These are phyloP conservation scores for Geotrichum restrictum DNA, from an alignment of 1,139 yeast species.

Conservation along the genomic window DNA sequence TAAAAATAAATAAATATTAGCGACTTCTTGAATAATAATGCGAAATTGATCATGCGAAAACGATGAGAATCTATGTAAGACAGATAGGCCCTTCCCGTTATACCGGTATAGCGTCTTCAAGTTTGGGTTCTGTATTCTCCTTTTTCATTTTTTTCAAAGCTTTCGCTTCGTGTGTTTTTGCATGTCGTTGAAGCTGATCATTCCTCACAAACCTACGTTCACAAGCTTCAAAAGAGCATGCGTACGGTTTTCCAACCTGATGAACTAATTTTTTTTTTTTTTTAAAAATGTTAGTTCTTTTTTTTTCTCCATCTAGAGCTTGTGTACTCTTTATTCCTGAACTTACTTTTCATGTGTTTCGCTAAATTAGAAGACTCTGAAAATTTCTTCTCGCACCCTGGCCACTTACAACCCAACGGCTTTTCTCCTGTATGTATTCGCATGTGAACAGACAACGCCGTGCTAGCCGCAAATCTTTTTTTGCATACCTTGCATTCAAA, in stretches of 20 bases:
- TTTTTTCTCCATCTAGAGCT: too few species aligned
- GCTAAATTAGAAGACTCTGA: conserved; percentile 85
- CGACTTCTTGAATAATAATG: too few species aligned
- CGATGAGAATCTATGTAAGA: too few species aligned
- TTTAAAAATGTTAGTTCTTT: neutral
- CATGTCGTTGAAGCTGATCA: conserved; percentile 37
- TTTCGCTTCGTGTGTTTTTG: conserved; percentile 25
- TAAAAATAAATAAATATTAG: neutral
- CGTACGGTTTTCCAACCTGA: conserved; percentile 27
- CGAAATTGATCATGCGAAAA: too few species aligned
- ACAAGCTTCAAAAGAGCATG: conserved; percentile 31
- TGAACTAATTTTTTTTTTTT: conserved; percentile 25
- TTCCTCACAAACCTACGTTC: conserved; percentile 34
- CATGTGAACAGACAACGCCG: conserved; percentile 59
- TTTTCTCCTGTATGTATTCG: conserved; percentile 90
- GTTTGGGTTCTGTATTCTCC: neutral
- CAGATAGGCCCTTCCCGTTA: neutral
- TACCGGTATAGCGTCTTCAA: too few species aligned
- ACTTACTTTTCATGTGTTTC: conserved; percentile 63
- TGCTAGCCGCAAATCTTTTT: conserved; percentile 62
- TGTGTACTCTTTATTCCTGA: too few species aligned
- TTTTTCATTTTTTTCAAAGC: too few species aligned
- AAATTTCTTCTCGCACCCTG: conserved; percentile 78
- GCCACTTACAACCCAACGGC: conserved; percentile 74
- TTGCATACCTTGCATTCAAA: conserved; percentile 74